These are phyloP conservation scores for Pseudocercospora fijiensis DNA, from an alignment of 2,329 filamentous ascomycete genomes.

Conservation along the genomic window DNA sequence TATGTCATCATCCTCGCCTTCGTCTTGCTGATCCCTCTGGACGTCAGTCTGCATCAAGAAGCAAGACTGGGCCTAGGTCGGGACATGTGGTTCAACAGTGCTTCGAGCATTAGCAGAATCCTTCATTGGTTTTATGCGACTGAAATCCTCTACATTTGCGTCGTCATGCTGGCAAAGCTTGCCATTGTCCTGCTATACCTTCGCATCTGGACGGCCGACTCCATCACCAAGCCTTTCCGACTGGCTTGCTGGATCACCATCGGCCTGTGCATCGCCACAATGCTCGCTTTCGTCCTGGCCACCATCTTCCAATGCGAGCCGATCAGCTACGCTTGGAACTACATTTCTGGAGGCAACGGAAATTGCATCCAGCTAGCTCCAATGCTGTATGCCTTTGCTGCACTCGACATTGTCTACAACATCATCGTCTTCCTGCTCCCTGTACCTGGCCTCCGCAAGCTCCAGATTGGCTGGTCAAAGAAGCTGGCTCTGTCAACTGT, in stretches of 20 bases:
- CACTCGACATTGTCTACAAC: constrained; percentile 23
- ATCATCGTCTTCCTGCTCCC: constrained; percentile 25
- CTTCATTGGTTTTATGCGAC: constrained; percentile 23
- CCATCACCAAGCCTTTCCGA: constrained; percentile 21
- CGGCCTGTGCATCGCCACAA: constrained; percentile 14
- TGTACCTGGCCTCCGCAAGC: constrained; percentile 23
- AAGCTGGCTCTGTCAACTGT: constrained; percentile 23
- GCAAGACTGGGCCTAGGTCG: constrained; percentile 11
- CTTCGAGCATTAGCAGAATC: constrained; percentile 4
- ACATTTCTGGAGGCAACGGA: constrained; percentile 14
- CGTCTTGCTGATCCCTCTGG: constrained; percentile 14
- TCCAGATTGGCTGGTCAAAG: constrained; percentile 23
- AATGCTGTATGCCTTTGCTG: constrained; percentile 22
- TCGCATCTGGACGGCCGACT: constrained; percentile 25
- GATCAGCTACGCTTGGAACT: constrained; percentile 21
- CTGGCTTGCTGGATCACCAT: constrained; percentile 24
- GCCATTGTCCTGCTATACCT: constrained; percentile 24
- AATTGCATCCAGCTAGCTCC: constrained; percentile 19
- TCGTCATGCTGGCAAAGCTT: constrained; percentile 25
- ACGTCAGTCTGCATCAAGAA: constrained; percentile 18
- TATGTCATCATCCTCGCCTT: constrained; percentile 21
- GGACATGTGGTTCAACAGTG: constrained; percentile 12
- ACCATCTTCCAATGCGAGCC: constrained; percentile 26
- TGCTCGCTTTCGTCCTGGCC: constrained; percentile 25
- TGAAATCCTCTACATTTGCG: constrained; percentile 23